A percentile compares a stretch with the other conserved stretches of the same genome.
These are phyloP conservation scores for Carnegiea gigantea DNA, from an alignment of 179 eudicot genomes.

Conservation along the genomic window DNA sequence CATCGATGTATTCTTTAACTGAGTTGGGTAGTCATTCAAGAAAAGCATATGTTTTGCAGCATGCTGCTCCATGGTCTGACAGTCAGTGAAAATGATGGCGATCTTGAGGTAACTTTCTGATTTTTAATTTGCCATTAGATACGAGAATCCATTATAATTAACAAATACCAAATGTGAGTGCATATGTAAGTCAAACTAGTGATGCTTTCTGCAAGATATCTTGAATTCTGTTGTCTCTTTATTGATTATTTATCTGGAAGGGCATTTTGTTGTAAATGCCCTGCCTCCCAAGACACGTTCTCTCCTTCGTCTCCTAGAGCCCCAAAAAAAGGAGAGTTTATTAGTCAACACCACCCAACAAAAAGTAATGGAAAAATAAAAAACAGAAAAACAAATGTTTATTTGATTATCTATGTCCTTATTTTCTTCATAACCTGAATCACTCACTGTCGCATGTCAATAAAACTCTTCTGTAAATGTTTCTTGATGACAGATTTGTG, in stretches of 20 bases:
- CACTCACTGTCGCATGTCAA: not conserved
- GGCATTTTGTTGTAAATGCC: not conserved
- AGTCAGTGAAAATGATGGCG: slow-evolving; percentile 79
- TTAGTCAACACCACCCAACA: not conserved
- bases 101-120: slow-evolving; percentile 67
- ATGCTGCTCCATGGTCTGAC: slow-evolving; percentile 87
- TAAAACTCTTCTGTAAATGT: slow-evolving; percentile 18
- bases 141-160: not conserved
- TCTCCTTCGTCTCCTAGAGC: too few relatives aligned
- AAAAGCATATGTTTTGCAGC: slow-evolving; percentile 51
- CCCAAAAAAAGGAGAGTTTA: too few relatives aligned
- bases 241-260: not conserved
- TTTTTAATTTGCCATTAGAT: not conserved
- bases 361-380: not conserved
- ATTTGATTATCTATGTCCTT: not conserved
- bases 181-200: not conserved
- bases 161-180: not conserved
- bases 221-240: not conserved
- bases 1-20: slow-evolving; percentile 14
- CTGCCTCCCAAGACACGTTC: not conserved
- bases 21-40: slow-evolving; percentile 19
- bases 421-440: not conserved
- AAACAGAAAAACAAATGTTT: not conserved
- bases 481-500: slow-evolving; percentile 69
- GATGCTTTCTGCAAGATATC: not conserved